These are phyloP conservation scores for Comarum palustre DNA, from an alignment of 306 rosid species.

Conservation along the genomic window DNA sequence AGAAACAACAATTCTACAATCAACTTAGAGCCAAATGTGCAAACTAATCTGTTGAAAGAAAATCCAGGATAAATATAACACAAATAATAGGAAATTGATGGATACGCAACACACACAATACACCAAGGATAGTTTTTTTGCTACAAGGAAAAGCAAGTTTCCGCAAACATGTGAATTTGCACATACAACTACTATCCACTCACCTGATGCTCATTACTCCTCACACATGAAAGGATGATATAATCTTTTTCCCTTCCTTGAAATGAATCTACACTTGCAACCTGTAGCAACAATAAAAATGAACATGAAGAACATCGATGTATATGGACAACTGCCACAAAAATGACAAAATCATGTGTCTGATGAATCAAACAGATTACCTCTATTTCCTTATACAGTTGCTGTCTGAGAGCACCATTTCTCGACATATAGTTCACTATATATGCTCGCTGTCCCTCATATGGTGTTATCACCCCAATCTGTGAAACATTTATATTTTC, in stretches of 20 bases:
- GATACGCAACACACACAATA: background rate
- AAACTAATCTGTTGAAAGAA: background rate
- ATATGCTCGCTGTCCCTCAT: constrained; percentile 97
- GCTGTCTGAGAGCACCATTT: constrained; percentile 97
- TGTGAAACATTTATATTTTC: constrained; percentile 25
- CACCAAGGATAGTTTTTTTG: background rate
- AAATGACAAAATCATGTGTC: background rate
- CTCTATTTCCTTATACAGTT: constrained; percentile 98
- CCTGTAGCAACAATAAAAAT: constrained; percentile 49
- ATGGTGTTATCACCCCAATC: constrained; percentile 99
- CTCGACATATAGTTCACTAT: constrained; percentile 97
- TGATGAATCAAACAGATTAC: constrained; percentile 32
- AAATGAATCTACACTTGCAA: constrained; percentile 99
- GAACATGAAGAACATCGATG: background rate
- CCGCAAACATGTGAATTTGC: background rate
- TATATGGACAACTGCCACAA: constrained; percentile 3
- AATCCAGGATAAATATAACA: background rate
- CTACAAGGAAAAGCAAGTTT: background rate
- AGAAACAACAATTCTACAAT: background rate
- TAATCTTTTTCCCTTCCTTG: constrained; percentile 99
- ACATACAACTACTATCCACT: constrained; percentile 11
- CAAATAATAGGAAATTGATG: background rate
- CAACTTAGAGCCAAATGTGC: background rate
- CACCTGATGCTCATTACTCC: constrained; percentile 99
- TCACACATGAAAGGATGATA: constrained; percentile 91